Percentiles rank a stretch among this genome's conserved stretches.
Evolutionary conservation across 768 basidiomycete species (phyloP).

Genomic region (Epithele typhae): DNA sequence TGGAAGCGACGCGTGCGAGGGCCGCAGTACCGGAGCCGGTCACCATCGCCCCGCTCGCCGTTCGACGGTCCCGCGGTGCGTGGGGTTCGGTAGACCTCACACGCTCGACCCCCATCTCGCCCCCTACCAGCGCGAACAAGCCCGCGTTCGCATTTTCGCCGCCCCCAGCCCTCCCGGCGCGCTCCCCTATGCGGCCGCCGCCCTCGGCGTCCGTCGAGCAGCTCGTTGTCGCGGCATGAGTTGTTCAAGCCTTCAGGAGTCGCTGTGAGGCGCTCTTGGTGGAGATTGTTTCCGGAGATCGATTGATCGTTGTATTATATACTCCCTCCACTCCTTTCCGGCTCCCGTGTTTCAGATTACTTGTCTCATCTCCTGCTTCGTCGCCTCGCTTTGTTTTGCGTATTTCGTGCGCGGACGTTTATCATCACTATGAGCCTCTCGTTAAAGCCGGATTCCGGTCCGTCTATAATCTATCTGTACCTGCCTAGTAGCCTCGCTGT

Average conservation of each 20-base stretch:
- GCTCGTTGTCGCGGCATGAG: background rate
- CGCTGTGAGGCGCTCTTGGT: too few relatives aligned
- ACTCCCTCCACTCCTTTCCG: too few relatives aligned
- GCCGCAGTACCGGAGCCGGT: background rate
- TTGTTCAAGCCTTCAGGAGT: too few relatives aligned
- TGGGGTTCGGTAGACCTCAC: background rate
- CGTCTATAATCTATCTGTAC: too few relatives aligned
- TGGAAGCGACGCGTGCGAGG: background rate
- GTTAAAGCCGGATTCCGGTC: too few relatives aligned
- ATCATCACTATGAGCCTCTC: too few relatives aligned
- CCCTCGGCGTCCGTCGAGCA: conserved; percentile 6
- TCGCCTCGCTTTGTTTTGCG: too few relatives aligned
- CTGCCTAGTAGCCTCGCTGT: too few relatives aligned
- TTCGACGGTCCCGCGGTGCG: background rate
- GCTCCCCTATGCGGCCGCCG: conserved; percentile 9
- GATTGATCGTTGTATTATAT: background rate
- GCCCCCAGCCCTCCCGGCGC: conserved; percentile 3
- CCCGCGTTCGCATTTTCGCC: background rate
- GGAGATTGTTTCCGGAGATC: too few relatives aligned
- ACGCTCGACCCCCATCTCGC: background rate
- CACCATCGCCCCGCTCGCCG: conserved; percentile 3
- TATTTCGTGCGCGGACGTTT: too few relatives aligned
- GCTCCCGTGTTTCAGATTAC: too few relatives aligned
- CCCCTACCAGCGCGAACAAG: background rate
- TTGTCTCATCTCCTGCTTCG: too few relatives aligned